Base-by-base conservation (phyloP, 2,329 filamentous ascomycete species). In the Epichloe coenophiala region DNA sequence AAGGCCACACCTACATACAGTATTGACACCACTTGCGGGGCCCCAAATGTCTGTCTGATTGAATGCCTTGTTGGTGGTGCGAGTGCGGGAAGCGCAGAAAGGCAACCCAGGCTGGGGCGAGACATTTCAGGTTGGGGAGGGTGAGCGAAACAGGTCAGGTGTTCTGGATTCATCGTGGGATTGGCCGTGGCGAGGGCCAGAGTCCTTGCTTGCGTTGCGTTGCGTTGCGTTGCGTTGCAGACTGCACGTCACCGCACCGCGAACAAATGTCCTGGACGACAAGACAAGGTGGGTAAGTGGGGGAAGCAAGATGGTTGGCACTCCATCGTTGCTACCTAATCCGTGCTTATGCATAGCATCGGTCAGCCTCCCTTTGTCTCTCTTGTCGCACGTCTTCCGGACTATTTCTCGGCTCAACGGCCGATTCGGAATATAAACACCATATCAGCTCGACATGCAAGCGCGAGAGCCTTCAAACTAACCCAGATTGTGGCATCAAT, bases 131-230 rank as follows among this genome's bases (percentile, higher is more conserved):
- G 31, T 38, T 47, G 45, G 46, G 50, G 37, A 19, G 50, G 42
- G 42, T 39, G 23, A 46, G 39, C 46, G 46, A 52, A 38, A 49
- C 50, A 52, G 15, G 41, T 49, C 50, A 49, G 47, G 50, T 42
- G 50, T 47, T 48, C 27, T 38, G 31, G 15, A 27, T 41, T 41
- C 17, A 44, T 39, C 19, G 45, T 45, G 49, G 49, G 45, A 48
- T 51, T 52, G 50, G 42, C 37, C 31, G 19, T 48, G n/a, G 27
- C 46, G 27, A 39, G 9, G 11, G 8, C 27, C 47, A 49, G 21
- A 41, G 50, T 36, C 37, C 36, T 17, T 21, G 45, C 33, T 36
- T 21, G 19, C 19, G 19, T 19, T 19, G 19, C 19, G 19, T 21
- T 21, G 19, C 19, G 19, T 21, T 21, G 19, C 19, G 19, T 21